Conservation (phyloP, 495 filamentous ascomycete species). For the Penicillium bovifimosum region DNA sequence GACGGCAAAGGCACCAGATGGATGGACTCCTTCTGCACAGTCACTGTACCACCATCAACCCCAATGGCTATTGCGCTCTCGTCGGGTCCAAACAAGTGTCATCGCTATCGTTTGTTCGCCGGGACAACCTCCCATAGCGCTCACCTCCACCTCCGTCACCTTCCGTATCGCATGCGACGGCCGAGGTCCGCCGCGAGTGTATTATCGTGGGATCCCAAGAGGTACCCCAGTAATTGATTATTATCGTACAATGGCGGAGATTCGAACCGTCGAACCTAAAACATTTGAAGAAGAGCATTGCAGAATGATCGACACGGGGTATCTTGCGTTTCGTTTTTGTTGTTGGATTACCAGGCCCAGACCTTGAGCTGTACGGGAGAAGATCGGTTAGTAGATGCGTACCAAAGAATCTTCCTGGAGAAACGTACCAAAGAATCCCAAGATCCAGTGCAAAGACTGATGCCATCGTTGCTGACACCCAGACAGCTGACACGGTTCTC, state of each 20-base stretch:
- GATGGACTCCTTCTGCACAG: neutral
- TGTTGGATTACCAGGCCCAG: constrained; percentile 63
- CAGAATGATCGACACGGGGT: constrained; percentile 43
- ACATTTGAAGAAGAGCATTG: constrained; percentile 38
- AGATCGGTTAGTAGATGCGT: constrained; percentile 12
- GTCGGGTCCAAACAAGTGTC: constrained; percentile 24
- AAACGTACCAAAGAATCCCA: constrained; percentile 95
- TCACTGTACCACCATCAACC: constrained; percentile 12
- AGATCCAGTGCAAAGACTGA: constrained; percentile 98
- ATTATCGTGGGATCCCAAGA: constrained; percentile 30
- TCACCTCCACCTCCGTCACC: constrained; percentile 20
- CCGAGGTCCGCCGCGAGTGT: constrained; percentile 24
- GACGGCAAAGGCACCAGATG: constrained; percentile 5
- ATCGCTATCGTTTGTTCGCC: constrained; percentile 31
- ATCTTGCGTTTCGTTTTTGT: constrained; percentile 36
- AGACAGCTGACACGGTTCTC: constrained; percentile 98
- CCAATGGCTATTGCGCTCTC: constrained; percentile 13
- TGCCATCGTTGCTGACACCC: constrained; percentile 96
- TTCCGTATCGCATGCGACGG: constrained; percentile 28
- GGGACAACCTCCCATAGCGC: constrained; percentile 13
- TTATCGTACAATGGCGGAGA: constrained; percentile 44
- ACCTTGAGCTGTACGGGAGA: constrained; percentile 64
- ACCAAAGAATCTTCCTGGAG: neutral
- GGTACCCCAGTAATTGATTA: constrained; percentile 33
- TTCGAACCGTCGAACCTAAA: constrained; percentile 34